These are phyloP conservation scores for Rhodomyrtus psidioides DNA, from an alignment of 441 rosid species.

Conservation along the genomic window DNA sequence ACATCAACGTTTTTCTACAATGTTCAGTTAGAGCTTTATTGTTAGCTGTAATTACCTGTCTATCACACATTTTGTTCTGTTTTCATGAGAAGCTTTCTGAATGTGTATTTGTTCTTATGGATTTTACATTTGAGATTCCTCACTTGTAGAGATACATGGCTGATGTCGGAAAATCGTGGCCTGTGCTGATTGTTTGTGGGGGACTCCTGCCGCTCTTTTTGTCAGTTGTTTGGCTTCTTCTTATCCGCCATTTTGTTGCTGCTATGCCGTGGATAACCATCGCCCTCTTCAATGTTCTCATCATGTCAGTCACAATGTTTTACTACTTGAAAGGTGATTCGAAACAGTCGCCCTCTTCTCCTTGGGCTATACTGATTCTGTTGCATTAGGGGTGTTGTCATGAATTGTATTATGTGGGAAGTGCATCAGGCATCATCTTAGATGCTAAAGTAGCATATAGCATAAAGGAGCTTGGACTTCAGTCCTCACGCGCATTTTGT, in stretches of 20 bases:
- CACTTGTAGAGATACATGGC: conserved; percentile 84
- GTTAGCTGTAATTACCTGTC: neutral
- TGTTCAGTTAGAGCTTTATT: neutral
- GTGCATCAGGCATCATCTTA: neutral
- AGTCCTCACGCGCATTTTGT: neutral
- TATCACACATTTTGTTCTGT: neutral
- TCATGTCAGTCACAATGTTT: conserved; percentile 78
- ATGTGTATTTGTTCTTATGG: neutral
- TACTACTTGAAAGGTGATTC: conserved; percentile 78
- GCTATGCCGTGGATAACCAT: conserved; percentile 99
- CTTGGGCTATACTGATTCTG: neutral
- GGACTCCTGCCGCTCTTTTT: conserved; percentile 84
- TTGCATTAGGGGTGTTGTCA: neutral
- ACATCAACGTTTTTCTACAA: neutral
- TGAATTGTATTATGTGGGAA: neutral
- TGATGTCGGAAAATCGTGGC: conserved; percentile 91
- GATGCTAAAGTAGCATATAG: neutral
- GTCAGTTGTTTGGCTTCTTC: conserved; percentile 83
- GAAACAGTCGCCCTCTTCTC: neutral
- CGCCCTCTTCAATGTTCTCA: conserved; percentile 70
- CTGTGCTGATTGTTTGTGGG: conserved; percentile 88
- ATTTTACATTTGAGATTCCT: neutral
- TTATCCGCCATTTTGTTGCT: conserved; percentile 86
- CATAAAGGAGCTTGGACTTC: neutral
- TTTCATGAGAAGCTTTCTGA: neutral